phyloP scores from a whole-genome alignment of 345 rosid species.

The Cardiospermum halicacabum region DNA sequence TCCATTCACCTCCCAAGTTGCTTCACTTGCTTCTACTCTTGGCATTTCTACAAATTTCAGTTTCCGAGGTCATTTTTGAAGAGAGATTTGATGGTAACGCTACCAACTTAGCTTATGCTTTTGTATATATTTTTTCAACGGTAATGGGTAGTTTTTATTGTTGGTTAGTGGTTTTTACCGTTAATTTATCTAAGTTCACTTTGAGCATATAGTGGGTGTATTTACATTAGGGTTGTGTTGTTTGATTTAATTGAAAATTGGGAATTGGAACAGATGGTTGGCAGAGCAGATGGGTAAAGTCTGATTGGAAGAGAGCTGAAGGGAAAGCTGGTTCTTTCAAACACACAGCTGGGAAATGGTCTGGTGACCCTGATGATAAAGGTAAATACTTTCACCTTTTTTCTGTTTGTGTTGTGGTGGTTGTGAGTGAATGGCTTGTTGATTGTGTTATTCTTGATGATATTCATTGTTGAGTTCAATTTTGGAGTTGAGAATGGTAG shows the following conservation, averaged over 20 bases:
- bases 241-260: neutral
- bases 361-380: conserved; percentile 36
- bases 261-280: conserved; percentile 32
- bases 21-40: conserved; percentile 6
- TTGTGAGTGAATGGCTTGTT: no score
- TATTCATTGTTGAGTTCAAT: no score
- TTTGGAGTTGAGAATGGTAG: no score
- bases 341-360: conserved; percentile 35
- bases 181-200: no score
- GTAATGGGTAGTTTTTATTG: neutral
- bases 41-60: neutral
- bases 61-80: conserved; percentile 33
- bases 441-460: no score
- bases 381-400: conserved; percentile 12
- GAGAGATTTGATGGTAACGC: conserved; percentile 34
- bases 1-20: neutral
- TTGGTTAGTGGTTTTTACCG: neutral
- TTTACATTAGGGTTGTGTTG: no score
- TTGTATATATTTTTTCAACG: neutral
- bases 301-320: conserved; percentile 35
- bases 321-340: conserved; percentile 37
- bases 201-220: no score
- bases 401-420: no score
- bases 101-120: neutral
- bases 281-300: conserved; percentile 40